Evolutionary conservation across 495 filamentous ascomycete species (phyloP).

Genomic region (Xylaria cubensis): DNA sequence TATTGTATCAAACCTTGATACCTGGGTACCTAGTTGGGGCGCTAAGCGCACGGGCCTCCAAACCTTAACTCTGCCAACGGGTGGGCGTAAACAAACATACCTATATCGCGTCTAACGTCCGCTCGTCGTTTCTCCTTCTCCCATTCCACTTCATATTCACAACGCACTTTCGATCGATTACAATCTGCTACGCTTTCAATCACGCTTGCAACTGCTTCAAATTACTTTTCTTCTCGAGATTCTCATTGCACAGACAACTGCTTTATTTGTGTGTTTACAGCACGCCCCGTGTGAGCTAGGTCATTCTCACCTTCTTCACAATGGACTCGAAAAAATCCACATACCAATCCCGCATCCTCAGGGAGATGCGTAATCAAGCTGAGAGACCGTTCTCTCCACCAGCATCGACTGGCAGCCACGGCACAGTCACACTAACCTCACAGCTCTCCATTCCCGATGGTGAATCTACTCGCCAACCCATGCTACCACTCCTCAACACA

Average conservation of each 20-base stretch:
- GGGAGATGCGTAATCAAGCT: slow-evolving; percentile 45
- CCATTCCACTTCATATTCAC: slow-evolving; percentile 9
- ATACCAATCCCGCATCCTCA: slow-evolving; percentile 47
- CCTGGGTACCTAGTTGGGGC: neutral
- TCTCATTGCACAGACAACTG: slow-evolving; percentile 4
- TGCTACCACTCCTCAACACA: slow-evolving; percentile 58
- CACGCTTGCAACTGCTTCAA: slow-evolving; percentile 21
- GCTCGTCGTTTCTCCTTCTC: slow-evolving; percentile 1
- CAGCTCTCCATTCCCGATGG: slow-evolving; percentile 50
- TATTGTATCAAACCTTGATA: neutral
- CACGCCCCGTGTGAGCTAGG: slow-evolving; percentile 21
- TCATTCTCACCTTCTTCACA: slow-evolving; percentile 20
- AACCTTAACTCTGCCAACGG: slow-evolving; percentile 14
- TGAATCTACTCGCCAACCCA: slow-evolving; percentile 50
- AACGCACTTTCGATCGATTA: slow-evolving; percentile 7
- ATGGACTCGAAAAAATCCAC: slow-evolving; percentile 39
- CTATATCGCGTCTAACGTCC: slow-evolving; percentile 14
- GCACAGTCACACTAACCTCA: slow-evolving; percentile 57
- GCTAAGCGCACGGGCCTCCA: no score
- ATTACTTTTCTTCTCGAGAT: slow-evolving; percentile 14
- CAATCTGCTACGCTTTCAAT: slow-evolving; percentile 21
- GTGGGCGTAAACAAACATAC: slow-evolving; percentile 17
- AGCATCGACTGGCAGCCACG: slow-evolving; percentile 59
- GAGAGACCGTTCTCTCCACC: slow-evolving; percentile 58
- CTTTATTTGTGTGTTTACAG: slow-evolving; percentile 14